phyloP scores from a whole-genome alignment of 768 basidiomycete genomes.

The Naematelia encephala region DNA sequence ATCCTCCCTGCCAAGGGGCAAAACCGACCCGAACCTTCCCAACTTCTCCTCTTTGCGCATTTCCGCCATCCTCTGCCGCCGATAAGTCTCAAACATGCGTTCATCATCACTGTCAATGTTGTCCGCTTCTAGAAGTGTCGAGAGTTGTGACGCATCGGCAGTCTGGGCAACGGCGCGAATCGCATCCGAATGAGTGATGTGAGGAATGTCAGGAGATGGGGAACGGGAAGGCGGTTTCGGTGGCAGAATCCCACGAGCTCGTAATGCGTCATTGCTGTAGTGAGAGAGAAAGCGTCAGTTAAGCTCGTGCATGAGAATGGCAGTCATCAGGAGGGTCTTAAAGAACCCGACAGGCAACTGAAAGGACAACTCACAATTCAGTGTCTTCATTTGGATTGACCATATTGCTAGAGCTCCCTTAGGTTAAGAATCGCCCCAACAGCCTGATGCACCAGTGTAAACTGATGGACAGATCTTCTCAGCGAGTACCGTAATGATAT shows the following conservation, averaged over 20 bases:
- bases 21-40: constrained; percentile 72
- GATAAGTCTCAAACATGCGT: constrained; percentile 65
- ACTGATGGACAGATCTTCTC: too few relatives aligned
- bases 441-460: too few relatives aligned
- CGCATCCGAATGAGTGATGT: constrained; percentile 58
- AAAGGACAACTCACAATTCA: constrained; percentile 70
- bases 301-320: neutral
- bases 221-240: constrained; percentile 63
- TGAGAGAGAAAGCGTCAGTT: neutral
- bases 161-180: constrained; percentile 37
- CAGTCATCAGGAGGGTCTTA: neutral
- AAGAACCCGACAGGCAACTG: neutral
- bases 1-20: constrained; percentile 86
- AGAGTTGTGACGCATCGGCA: constrained; percentile 52
- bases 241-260: constrained; percentile 86
- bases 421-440: too few relatives aligned
- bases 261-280: constrained; percentile 82
- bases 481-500: too few relatives aligned
- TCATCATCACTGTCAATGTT: constrained; percentile 71
- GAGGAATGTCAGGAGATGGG: constrained; percentile 74
- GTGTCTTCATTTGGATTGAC: constrained; percentile 84
- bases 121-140: constrained; percentile 70
- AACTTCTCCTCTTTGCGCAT: constrained; percentile 60
- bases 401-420: too few relatives aligned
- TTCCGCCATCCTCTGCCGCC: constrained; percentile 64